Evolutionary conservation across 2,329 filamentous ascomycete species (phyloP).

Genomic region (Colletotrichum aenigma): DNA sequence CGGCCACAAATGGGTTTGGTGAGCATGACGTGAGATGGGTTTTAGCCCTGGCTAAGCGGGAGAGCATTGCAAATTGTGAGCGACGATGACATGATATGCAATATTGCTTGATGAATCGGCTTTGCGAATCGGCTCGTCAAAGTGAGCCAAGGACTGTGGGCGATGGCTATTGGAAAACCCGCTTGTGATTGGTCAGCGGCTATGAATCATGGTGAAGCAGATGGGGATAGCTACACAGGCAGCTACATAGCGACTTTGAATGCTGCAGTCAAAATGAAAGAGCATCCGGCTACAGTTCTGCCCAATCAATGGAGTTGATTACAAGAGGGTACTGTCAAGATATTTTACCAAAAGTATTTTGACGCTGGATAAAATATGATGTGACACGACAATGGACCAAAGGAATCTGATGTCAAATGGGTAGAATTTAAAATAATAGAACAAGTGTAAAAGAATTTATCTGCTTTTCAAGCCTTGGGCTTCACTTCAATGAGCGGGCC

Average conservation of each 20-base stretch:
- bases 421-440: fast-evolving
- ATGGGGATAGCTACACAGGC: not conserved
- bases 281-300: fast-evolving
- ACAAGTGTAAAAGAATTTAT: not conserved
- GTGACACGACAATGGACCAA: not conserved
- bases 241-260: not conserved
- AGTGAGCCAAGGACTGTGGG: not conserved
- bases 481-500: not conserved
- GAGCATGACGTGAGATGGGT: not conserved
- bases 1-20: not conserved
- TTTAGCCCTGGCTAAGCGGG: not conserved
- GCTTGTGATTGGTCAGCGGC: not conserved
- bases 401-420: not conserved
- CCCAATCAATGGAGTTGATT: fast-evolving
- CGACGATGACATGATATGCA: not conserved
- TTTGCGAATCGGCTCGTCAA: not conserved
- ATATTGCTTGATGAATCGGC: not conserved
- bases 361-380: not conserved
- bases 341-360: not conserved
- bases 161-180: not conserved
- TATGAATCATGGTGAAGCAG: not conserved
- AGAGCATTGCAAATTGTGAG: not conserved
- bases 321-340: not conserved
- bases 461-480: not conserved
- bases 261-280: not conserved